Base-by-base conservation (phyloP, 2,329 filamentous ascomycete species). In the Aspergillus sp. region DNA sequence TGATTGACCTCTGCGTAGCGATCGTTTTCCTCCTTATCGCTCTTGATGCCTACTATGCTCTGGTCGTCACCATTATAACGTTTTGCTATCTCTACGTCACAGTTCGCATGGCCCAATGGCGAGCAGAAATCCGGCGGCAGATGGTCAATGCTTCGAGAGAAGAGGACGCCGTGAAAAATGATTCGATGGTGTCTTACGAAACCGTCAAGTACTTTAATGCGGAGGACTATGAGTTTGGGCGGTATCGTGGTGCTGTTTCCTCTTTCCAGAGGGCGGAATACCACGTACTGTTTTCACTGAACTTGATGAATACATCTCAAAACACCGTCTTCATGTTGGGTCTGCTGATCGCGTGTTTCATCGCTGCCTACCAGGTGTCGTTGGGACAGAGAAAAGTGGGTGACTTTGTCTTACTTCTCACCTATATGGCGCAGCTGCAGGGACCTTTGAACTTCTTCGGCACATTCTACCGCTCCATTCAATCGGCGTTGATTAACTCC, bases 181-280 rank as follows among this genome's bases (percentile, higher is more conserved):
- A 99, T 71, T 97, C 94, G 0, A 94, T 99, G 77, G 91, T 94
- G 56, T 95, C 91, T n/a, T 99, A 97, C 70, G 94, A 99, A 75
- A 93, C 89, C 2, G 89, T 93, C 67, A 94, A 93, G 68, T 93
- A 93, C 65, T 94, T 94, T 78, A 93, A 93, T 62, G 89, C 89
- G 7, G 89, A 93, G 65, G 78, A 82, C 2, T 92, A 88, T 65
- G 89, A 94, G 65, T 91, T 90, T 60, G 76, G 80, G 45, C 82
- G 89, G 20, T 93, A 91, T 65, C 81, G 85, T 44, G 73, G 79
- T 42, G 88, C 89, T 22, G 88, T 94, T 50, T 76, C 76, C 43
- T 82, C 82, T 50, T 93, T 86, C 69, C 89, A 93, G 66, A 75
- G 74, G 38, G 87, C 88, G 46, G 89, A 93, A 70, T 88, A 87